Base-by-base conservation (phyloP, 176 grass and related monocot species). In the Lolium multiflorum region DNA sequence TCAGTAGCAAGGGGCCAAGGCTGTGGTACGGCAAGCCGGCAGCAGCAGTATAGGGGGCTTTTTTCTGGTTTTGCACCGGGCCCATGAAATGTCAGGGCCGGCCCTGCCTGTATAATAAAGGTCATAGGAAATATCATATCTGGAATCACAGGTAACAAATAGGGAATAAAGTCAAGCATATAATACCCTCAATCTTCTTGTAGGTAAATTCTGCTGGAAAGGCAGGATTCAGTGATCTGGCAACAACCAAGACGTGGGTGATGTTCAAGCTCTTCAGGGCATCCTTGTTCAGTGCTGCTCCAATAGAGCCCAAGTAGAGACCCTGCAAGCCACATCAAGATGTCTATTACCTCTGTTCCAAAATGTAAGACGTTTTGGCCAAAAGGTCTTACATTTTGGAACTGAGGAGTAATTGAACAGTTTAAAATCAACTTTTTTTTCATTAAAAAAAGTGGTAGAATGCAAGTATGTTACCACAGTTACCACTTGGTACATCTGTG, bases 261-360 rank as follows among this genome's bases (percentile, higher is more conserved):
- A 98, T 81, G 90, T 94, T 98, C 22, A 98, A 71, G 13, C 49
- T 88, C 70, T 96, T 94, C 31, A 98, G 63, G 49, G 77, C 60
- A 12, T 92, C 84, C 88, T 92, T 96, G 17, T 98, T 98, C 41
- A 94, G 46, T 12, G 94, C 92, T 25, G 90, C 92, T 3, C 97
- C 94, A 31, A 96, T 75, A 82, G 93, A 98, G 86, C 94, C 97
- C 84, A 98, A 84, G 85, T 96, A 98, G 64, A 98, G 78, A 77
- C 97, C 92, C 90, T 94, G 74, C 68, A 89, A 76, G 38, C 18
- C 21, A 26, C 9, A 52, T 13, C 22, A 75, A 81, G 68, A 72
- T 57, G 52, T 28, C 15, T 54, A 90, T 83, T 14, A 90, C 39
- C 39, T 41, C 39, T 5, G 39, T 41, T 41, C 39, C 39, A 41